A percentile compares a stretch with the other conserved stretches of the same genome.
phyloP scores from a whole-genome alignment of 306 rosid genomes.

The Cucumis cinereus region DNA sequence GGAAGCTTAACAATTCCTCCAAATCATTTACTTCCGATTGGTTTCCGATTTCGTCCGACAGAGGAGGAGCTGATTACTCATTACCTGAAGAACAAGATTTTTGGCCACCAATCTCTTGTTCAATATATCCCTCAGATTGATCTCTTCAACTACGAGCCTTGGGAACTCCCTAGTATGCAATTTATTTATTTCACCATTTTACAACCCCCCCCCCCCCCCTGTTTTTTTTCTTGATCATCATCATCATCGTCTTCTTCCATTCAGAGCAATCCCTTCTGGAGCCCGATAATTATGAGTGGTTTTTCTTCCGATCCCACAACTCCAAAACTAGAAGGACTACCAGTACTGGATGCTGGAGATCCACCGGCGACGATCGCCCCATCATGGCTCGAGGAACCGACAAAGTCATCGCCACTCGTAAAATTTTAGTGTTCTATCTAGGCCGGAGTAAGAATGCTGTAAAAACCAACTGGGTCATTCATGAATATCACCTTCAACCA shows the following conservation, averaged over 20 bases:
- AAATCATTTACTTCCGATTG: not conserved
- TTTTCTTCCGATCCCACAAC: constrained; percentile 33
- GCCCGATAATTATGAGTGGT: constrained; percentile 52
- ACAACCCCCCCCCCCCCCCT: too few relatives aligned
- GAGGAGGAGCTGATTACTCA: constrained; percentile 48
- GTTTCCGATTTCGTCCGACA: constrained; percentile 53
- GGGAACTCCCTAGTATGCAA: constrained; percentile 35
- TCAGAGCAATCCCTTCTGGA: constrained; percentile 21
- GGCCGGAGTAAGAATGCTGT: constrained; percentile 16
- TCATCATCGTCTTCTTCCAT: not conserved
- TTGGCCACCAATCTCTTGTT: constrained; percentile 5
- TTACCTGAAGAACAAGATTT: constrained; percentile 36
- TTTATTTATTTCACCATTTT: too few relatives aligned
- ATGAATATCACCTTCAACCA: constrained; percentile 33
- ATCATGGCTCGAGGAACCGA: constrained; percentile 20
- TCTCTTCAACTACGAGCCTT: constrained; percentile 39
- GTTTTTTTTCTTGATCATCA: not conserved
- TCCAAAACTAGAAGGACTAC: constrained; percentile 30
- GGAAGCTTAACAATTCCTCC: not conserved
- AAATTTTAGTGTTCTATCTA: constrained; percentile 37
- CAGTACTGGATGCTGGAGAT: constrained; percentile 44
- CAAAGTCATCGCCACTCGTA: constrained; percentile 40
- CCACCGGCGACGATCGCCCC: constrained; percentile 29
- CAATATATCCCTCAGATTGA: constrained; percentile 28
- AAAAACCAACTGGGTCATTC: constrained; percentile 49